These are phyloP conservation scores for Mucor saturninus DNA, from an alignment of 371 early-diverging fungal species.

Conservation along the genomic window DNA sequence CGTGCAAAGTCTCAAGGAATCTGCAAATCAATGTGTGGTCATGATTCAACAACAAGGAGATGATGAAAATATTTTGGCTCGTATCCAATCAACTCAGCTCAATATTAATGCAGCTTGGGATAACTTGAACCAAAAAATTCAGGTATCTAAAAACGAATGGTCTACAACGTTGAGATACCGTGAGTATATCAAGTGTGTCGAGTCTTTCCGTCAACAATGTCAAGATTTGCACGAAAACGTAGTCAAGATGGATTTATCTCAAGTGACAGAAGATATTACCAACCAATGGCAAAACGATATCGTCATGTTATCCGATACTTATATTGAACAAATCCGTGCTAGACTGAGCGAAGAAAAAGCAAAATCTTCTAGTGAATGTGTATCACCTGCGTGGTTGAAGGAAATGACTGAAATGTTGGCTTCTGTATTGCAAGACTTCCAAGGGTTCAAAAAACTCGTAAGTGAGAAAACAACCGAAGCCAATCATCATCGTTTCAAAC, in stretches of 20 bases:
- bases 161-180: slow-evolving; percentile 5
- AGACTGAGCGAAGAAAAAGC: slow-evolving; percentile 7
- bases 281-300: slow-evolving; percentile 32
- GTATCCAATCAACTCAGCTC: slow-evolving; percentile 6
- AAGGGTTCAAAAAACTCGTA: slow-evolving; percentile 7
- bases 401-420: slow-evolving; percentile 9
- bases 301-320: slow-evolving; percentile 13
- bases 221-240: slow-evolving; percentile 5
- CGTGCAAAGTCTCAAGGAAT: slow-evolving; percentile 11
- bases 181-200: slow-evolving; percentile 10
- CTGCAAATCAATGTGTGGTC: slow-evolving; percentile 13
- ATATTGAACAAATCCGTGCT: slow-evolving; percentile 15
- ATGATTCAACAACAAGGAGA: slow-evolving; percentile 27
- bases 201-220: slow-evolving; percentile 9
- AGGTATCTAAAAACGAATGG: background rate
- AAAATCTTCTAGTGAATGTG: background rate
- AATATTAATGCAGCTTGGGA: slow-evolving; percentile 6
- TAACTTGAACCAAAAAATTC: background rate
- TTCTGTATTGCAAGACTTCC: slow-evolving; percentile 7
- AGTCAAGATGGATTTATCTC: background rate
- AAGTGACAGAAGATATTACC: slow-evolving; percentile 20
- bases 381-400: background rate
- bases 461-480: slow-evolving; percentile 18
- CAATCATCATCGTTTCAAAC: slow-evolving; percentile 18
- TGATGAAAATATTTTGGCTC: slow-evolving; percentile 3